phyloP scores from a whole-genome alignment of 2,329 filamentous ascomycete genomes.

The Cercospora sojina region DNA sequence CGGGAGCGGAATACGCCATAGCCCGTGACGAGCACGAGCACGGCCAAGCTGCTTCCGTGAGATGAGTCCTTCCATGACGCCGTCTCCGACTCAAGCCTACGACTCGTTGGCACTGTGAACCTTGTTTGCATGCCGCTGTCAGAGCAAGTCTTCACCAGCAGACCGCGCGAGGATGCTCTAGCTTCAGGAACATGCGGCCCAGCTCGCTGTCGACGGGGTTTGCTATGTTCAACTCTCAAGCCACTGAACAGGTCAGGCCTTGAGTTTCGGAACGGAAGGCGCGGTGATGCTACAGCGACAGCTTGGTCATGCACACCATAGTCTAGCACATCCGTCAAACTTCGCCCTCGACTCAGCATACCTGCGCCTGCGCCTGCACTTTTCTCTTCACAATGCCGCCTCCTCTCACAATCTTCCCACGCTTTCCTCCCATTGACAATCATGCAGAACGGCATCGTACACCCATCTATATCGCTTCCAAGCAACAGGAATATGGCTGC shows the following conservation, averaged over 20 bases:
- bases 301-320: background rate
- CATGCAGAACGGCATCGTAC: conserved; percentile 2
- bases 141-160: no score
- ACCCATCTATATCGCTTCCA: background rate
- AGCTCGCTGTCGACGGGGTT: background rate
- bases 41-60: background rate
- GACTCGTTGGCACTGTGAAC: background rate
- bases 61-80: background rate
- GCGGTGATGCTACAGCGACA: background rate
- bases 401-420: background rate
- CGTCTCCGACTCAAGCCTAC: background rate
- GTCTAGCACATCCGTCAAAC: background rate
- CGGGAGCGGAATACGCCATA: background rate
- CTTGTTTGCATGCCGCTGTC: background rate
- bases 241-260: background rate
- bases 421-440: background rate
- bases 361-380: background rate
- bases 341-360: background rate
- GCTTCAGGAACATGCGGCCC: background rate
- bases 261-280: background rate
- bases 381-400: background rate
- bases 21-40: background rate
- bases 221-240: background rate
- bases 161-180: background rate
- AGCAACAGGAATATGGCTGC: background rate